Base-by-base conservation (phyloP, 2,329 filamentous ascomycete genomes). In the Gyromitra esculenta region DNA sequence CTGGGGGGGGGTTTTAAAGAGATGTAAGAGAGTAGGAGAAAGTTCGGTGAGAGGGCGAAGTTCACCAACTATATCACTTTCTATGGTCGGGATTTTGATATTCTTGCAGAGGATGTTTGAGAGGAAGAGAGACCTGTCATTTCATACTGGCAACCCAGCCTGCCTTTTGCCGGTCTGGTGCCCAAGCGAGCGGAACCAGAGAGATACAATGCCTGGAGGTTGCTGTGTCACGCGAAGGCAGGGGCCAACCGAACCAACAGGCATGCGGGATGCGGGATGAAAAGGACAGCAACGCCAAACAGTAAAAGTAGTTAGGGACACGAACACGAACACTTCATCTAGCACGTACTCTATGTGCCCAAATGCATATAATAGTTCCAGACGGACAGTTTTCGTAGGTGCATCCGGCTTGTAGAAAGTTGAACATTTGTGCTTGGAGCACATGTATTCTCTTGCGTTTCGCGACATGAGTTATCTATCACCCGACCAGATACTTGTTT, bases 51-150 rank as follows among this genome's bases (percentile, higher is more conserved):
- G 63, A n/a, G 62, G 59, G 52, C 48, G 41, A 52, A 60, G 50
- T 50, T 59, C 65, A 70, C 59, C 39, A 50, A 45, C 72, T 75
- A 75, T 70, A 74, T 68, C 54, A 63, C 54, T 67, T 72, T 69
- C 41, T 45, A 56, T 52, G 18, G n/a, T 18, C 31, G 37, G 15
- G 50, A 11, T 57, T 69, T 57, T 64, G 72, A 54, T 56, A 71
- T 18, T 56, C 41, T 70, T 25, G 48, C 41, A 54, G 31, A 35
- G 60, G 43, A 57, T 63, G 57, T 63, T 43, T 31, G 18, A 37
- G 35, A 59, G 62, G 59, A 39, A 41, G 60, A 56, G 41, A 75
- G 39, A 74, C 64, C 65, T 75, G 57, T 70, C 72, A 74, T 74
- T 74, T 74, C 71, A 52, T 64, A 64, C 37, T 48, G 25, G 65